These are phyloP conservation scores for Apiospora pterosperma DNA, from an alignment of 2,329 filamentous ascomycete species.

Conservation along the genomic window DNA sequence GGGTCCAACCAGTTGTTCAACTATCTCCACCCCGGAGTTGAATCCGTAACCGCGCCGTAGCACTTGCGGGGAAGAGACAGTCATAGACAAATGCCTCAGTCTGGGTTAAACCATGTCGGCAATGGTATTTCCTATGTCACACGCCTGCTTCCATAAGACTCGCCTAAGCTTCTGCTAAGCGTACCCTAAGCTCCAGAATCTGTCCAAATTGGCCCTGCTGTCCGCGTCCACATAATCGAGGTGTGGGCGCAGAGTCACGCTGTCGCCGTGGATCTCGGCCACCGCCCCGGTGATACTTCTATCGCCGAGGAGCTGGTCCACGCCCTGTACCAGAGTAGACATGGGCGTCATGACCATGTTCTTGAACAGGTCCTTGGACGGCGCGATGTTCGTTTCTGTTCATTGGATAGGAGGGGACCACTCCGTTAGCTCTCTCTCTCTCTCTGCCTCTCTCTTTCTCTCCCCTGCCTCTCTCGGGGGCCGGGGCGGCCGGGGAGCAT, in stretches of 20 bases:
- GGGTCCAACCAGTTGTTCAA: neutral
- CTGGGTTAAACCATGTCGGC: neutral
- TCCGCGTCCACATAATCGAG: slow-evolving; percentile 46
- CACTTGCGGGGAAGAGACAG: neutral
- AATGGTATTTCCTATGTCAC: neutral
- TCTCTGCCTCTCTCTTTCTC: too few species aligned
- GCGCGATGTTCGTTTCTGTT: slow-evolving; percentile 43
- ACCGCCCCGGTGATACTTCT: slow-evolving; percentile 38
- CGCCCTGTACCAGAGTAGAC: slow-evolving; percentile 41
- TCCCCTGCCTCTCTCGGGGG: neutral
- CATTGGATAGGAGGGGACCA: neutral
- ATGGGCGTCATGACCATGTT: slow-evolving; percentile 49
- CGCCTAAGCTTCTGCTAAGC: slow-evolving; percentile 28
- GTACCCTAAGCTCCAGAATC: slow-evolving; percentile 44
- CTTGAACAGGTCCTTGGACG: slow-evolving; percentile 39
- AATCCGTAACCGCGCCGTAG: neutral
- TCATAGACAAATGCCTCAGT: too few species aligned
- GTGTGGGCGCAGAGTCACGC: slow-evolving; percentile 42
- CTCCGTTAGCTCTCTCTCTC: neutral
- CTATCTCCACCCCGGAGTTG: neutral
- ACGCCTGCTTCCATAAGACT: neutral
- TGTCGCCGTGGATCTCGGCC: slow-evolving; percentile 49
- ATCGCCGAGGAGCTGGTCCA: slow-evolving; percentile 38
- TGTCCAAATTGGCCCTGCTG: slow-evolving; percentile 42
- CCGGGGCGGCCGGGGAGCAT: slow-evolving; percentile 13